phyloP scores from a whole-genome alignment of 139 green algal species.

The Volvox reticuliferus region DNA sequence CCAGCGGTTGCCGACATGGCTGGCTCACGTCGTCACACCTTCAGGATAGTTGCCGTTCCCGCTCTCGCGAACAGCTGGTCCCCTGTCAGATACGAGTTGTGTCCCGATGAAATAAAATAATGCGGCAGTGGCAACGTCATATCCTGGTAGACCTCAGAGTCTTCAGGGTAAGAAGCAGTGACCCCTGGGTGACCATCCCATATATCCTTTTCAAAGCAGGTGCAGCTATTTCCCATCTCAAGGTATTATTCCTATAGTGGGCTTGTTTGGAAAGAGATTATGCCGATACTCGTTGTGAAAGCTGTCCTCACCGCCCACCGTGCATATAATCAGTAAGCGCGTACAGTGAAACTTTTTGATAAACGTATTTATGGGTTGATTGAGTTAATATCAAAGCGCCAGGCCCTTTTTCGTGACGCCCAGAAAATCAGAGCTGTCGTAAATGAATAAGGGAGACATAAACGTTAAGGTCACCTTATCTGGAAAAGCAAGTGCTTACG shows the following conservation, averaged over 20 bases:
- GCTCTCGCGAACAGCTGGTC: constrained; percentile 30
- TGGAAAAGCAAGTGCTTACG: too few relatives aligned
- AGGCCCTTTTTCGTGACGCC: too few relatives aligned
- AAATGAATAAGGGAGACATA: not conserved
- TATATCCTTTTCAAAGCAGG: constrained; percentile 46
- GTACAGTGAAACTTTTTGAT: too few relatives aligned
- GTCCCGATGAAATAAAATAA: constrained; percentile 55
- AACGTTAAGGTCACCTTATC: too few relatives aligned
- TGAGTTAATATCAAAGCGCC: too few relatives aligned
- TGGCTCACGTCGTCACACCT: not conserved
- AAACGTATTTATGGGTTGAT: too few relatives aligned
- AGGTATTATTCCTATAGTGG: too few relatives aligned
- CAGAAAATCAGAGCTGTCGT: not conserved
- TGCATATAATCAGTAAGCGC: too few relatives aligned
- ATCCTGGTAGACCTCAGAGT: constrained; percentile 12
- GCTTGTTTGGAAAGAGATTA: too few relatives aligned
- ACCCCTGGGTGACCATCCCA: constrained; percentile 42
- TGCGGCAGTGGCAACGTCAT: constrained; percentile 46
- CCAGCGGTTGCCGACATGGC: not conserved
- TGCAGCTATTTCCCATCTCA: constrained; percentile 4
- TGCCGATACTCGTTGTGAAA: too few relatives aligned
- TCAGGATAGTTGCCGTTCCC: constrained; percentile 42
- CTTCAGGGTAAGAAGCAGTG: not conserved
- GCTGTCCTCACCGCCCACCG: too few relatives aligned
- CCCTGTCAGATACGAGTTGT: constrained; percentile 55